Evolutionary conservation across 495 filamentous ascomycete species (phyloP).

Genomic region (Aspergillus egyptiacus): DNA sequence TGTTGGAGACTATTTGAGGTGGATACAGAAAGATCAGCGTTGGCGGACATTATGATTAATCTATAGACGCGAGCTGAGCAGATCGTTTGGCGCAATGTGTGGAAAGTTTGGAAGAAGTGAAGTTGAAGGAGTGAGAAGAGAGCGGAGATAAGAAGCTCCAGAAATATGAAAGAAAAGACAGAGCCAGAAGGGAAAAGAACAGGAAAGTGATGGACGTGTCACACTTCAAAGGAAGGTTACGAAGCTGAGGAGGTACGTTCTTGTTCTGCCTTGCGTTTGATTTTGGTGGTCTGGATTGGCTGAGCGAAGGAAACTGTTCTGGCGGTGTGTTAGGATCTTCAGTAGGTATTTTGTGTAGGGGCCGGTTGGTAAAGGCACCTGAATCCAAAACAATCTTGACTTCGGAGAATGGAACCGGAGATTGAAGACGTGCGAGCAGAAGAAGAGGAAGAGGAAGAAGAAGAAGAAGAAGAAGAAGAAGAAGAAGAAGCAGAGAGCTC

Average conservation of each 20-base stretch:
- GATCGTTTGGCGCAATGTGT: not conserved
- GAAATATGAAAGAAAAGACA: not conserved
- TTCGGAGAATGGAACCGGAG: too few species aligned
- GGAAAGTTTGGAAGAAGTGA: not conserved
- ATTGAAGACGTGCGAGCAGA: too few species aligned
- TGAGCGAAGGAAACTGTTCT: conserved; percentile 4
- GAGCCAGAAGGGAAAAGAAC: not conserved
- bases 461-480: too few species aligned
- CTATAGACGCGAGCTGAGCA: not conserved
- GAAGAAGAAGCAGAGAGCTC: too few species aligned
- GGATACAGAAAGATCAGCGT: not conserved
- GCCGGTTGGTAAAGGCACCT: conserved; percentile 1
- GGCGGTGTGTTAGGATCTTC: conserved; percentile 6
- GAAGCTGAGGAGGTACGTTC: not conserved
- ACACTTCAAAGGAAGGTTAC: conserved; percentile 3
- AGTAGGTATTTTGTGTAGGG: not conserved
- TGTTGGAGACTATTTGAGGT: conserved; percentile 5
- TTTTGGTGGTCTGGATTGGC: not conserved
- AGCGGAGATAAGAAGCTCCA: not conserved
- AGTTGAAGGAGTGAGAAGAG: not conserved
- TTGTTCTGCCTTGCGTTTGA: conserved; percentile 6
- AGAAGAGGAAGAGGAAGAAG: too few species aligned
- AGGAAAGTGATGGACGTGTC: conserved; percentile 1
- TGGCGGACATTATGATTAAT: conserved; percentile 6
- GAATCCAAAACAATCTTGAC: not conserved